A percentile compares a stretch with the other conserved stretches of the same genome.
These are phyloP conservation scores for Globisporangium takayamanum DNA, from an alignment of 352 stramenopile genomes.

Conservation along the genomic window DNA sequence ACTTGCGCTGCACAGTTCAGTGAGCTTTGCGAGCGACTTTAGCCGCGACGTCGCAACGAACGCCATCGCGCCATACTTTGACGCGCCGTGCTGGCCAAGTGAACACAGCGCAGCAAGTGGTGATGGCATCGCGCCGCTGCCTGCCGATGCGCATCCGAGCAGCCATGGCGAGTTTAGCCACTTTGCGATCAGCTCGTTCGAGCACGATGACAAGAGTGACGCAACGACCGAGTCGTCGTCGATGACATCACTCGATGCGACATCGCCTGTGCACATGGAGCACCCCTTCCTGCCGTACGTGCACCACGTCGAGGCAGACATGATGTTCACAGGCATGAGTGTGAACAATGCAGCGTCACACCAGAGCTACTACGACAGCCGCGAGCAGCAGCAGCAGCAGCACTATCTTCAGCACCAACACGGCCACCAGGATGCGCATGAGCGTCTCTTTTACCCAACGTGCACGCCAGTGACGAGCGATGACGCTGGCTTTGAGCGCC, in stretches of 20 bases:
- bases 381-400: not conserved
- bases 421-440: too few species aligned
- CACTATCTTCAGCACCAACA: not conserved
- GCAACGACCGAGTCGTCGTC: slow-evolving; percentile 3
- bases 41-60: not conserved
- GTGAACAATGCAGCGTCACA: not conserved
- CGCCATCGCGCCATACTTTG: slow-evolving; percentile 3
- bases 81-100: slow-evolving; percentile 2
- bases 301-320: slow-evolving; percentile 23
- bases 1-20: not conserved
- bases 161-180: not conserved
- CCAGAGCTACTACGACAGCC: slow-evolving; percentile 2
- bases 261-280: slow-evolving; percentile 33
- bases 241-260: slow-evolving; percentile 10
- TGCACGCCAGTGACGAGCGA: too few species aligned
- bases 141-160: not conserved
- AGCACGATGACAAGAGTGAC: slow-evolving; percentile 12
- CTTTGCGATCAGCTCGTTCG: slow-evolving; percentile 1
- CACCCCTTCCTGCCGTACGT: slow-evolving; percentile 31
- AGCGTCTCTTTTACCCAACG: too few species aligned
- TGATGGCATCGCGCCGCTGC: not conserved
- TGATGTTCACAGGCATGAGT: slow-evolving; percentile 36
- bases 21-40: not conserved
- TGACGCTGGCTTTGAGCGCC: too few species aligned
- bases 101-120: not conserved